Evolutionary conservation across 768 basidiomycete genomes (phyloP), one percentile per base, ranked within the genome.

Genomic region (Boletus patriciae): DNA sequence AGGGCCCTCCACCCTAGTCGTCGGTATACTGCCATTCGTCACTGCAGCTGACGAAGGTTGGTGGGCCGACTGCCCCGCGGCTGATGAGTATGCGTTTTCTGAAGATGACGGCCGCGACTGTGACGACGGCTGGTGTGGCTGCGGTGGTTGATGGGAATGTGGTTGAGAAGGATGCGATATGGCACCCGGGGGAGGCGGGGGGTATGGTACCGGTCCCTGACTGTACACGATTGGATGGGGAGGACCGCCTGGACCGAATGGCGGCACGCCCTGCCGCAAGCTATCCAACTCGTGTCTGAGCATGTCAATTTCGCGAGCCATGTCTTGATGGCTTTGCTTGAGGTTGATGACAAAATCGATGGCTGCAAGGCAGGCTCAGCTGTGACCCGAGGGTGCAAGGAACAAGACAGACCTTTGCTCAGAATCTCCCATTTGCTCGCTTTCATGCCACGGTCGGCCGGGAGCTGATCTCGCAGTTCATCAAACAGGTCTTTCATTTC

Each of bases 401-500:
- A 16, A 52, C 15, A 11, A 34, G 45, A 51, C 80, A 61, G 62
- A 92, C 95, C 92, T 86, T 97, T 96, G 74, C 88, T 95, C 34
- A 99, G 75, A 59, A 98, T 98, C 77, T 99, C 97, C 97, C 96
- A 98, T 76, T 99, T 99, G 76, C 92, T 94, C 19, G 93, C 90
- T 70, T 98, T 98, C 86, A 94, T 91, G 42, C 89, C 94, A 50
- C 90, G 83, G 76, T 94, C 94, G 50, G 88, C 88, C 2, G 97
- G 97, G 25, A 99, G 77, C 66, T 92, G 86, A 71, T 97, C 95
- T 55, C 94, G 83, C 60, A 99, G 76, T 71, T 99, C 97, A 64
- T 99, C 97, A 68, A 98, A 98, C 43, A 99, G 73, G 57, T 98
- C 95, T 70, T 97, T 97, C 97, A 99, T 99, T 76, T 99, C 97